Evolutionary conservation across 768 basidiomycete genomes (phyloP), one percentile per base, ranked within the genome.

Genomic region (Hemileccinum impolitum): DNA sequence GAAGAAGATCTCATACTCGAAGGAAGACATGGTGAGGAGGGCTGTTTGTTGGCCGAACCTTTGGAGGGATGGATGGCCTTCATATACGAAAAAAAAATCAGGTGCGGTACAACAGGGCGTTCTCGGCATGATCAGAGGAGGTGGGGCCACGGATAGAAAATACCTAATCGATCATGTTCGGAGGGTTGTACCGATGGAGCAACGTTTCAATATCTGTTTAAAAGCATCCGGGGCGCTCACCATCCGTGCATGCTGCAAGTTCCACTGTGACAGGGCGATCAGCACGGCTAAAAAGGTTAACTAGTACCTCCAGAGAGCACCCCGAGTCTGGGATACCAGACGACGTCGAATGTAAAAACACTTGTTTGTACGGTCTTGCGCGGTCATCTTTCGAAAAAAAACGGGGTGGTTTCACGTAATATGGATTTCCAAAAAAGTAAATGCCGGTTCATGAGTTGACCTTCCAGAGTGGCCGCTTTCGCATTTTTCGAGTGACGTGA

Each of bases 401-500:
- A 43, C 46, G 41, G 23, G 23, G 23, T 43, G 53, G 47, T 41
- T 53, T 64, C 54, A 62, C 59, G 66, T 68, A 69, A 69, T 49
- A 53, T 45, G 35, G 21, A 48, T 55, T 54, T 50, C 53, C 47
- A 59, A 48, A 50, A 53, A 41, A 26, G 47, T 46, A 34, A 45
- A 39, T 43, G 54, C 52, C 72, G 70, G 67, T 75, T 66, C 82
- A 92, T 39, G 87, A 85, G 66, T 82, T 90, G 19, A 91, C 90
- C 61, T 80, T 84, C 73, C 81, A 90, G 61, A 93, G 77, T 47
- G 87, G 88, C 43, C 82, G 87, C 62, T 85, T 87, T 70, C 85
- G 86, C 74, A 85, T 73, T 71, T 94, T 93, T 56, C 90, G 81
- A 39, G 91, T 92, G 63, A 95, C 77, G 67, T 92, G 89, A 58